Evolutionary conservation across 176 grass and related monocot species (phyloP), one percentile per base, ranked within the genome.

Genomic region (Cymbopogon citratus): DNA sequence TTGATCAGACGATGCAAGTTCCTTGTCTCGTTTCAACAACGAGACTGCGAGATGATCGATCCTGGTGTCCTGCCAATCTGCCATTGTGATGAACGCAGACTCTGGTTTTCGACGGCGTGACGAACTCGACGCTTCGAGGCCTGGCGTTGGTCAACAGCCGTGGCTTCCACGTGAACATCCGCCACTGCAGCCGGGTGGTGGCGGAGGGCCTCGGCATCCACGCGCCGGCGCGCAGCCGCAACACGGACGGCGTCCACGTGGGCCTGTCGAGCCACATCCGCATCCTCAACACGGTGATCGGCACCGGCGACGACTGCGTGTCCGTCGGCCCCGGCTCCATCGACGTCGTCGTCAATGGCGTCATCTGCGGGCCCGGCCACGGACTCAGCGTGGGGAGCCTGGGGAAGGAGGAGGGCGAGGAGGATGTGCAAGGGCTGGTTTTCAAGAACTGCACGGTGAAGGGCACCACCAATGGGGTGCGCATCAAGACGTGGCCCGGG

Each of bases 181-280:
- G 81, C 10, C 43, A 63, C 15, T 81, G 87, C 82, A 78, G 29
- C 27, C 9, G 31, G 1, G 34, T 88, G 9, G 27, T 29, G 5
- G 73, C 79, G 3, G 38, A 38, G 28, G 25, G 66, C 31, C 78
- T 92, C 83, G 61, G 11, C 48, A 84, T 95, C 79, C 73, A 23
- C 12, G 81, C 85, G 12, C 80, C 90, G 11, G 80, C 12, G 11
- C 9, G 38, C 31, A 92, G 93, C 82, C 82, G 65, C 24, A 95
- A 95, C 87, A 90, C 93, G n/a, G 93, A 92, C 77, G 90, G 90
- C 57, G 45, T 92, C 76, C 93, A 92, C 87, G 43, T 92, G 0
- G 83, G 78, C 8, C 7, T 16, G 3, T 92, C 90, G 1, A 64
- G 19, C 65, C 78, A 95, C 48, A 71, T 95, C 29, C 64, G 61